A percentile compares a stretch with the other conserved stretches of the same genome.
Evolutionary conservation across 768 basidiomycete species (phyloP).

Genomic region (Mycena sanguinolenta): DNA sequence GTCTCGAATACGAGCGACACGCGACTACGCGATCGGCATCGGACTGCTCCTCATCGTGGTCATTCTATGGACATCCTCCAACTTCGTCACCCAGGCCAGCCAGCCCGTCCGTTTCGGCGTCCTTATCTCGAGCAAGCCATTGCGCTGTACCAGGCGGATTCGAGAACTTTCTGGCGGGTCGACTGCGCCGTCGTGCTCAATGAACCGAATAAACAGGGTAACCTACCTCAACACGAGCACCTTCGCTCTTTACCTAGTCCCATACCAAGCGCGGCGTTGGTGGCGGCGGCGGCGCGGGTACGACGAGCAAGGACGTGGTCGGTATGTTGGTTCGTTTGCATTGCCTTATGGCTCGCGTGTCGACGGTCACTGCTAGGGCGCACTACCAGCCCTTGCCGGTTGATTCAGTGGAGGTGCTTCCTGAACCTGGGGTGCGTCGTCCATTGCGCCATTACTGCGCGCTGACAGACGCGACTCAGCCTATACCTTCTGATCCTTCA

Average conservation of each 20-base stretch:
- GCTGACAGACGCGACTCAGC: neutral
- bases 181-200: slow-evolving; percentile 5
- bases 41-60: slow-evolving; percentile 81
- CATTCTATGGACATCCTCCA: slow-evolving; percentile 89
- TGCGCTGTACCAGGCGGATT: slow-evolving; percentile 78
- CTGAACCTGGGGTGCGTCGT: slow-evolving; percentile 15
- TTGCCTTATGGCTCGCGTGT: slow-evolving; percentile 12
- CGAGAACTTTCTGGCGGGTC: slow-evolving; percentile 82
- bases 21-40: slow-evolving; percentile 70
- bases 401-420: slow-evolving; percentile 29
- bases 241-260: slow-evolving; percentile 88
- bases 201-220: slow-evolving; percentile 60
- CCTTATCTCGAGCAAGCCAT: slow-evolving; percentile 50
- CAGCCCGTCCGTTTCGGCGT: slow-evolving; percentile 17
- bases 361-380: slow-evolving; percentile 26
- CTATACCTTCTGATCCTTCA: neutral
- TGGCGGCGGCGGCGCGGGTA: slow-evolving; percentile 36
- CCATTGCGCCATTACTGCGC: neutral
- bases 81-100: slow-evolving; percentile 86
- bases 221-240: slow-evolving; percentile 94
- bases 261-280: slow-evolving; percentile 58
- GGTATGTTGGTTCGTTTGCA: slow-evolving; percentile 14
- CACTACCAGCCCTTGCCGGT: slow-evolving; percentile 45
- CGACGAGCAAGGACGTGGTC: slow-evolving; percentile 10
- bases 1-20: slow-evolving; percentile 24